Evolutionary conservation across 805 yeast species (phyloP).

Genomic region (Hagleromyces aurorensis): DNA sequence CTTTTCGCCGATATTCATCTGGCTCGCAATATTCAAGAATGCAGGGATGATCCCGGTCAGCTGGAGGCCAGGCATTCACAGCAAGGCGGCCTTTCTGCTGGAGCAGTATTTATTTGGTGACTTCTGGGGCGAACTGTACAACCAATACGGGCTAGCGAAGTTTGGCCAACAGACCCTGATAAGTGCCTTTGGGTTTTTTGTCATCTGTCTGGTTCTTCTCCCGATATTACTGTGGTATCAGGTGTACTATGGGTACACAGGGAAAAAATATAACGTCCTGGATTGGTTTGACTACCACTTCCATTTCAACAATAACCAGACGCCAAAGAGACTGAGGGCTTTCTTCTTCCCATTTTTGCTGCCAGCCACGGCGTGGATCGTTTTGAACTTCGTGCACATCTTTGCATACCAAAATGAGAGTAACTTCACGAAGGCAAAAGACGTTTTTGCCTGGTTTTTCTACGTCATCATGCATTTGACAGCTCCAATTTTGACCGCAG

Average conservation of each 20-base stretch:
- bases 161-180: slow-evolving; percentile 7
- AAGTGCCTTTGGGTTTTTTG: slow-evolving; percentile 13
- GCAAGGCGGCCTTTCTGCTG: slow-evolving; percentile 36
- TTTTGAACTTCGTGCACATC: slow-evolving; percentile 39
- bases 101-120: slow-evolving; percentile 28
- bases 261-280: slow-evolving; percentile 14
- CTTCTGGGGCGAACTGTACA: slow-evolving; percentile 23
- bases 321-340: slow-evolving; percentile 15
- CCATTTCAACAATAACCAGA: slow-evolving; percentile 13
- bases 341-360: slow-evolving; percentile 32
- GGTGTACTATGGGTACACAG: slow-evolving; percentile 19
- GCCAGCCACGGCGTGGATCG: slow-evolving; percentile 33
- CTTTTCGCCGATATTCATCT: slow-evolving; percentile 45
- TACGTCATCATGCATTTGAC: slow-evolving; percentile 56
- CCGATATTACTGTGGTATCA: slow-evolving; percentile 26
- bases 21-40: slow-evolving; percentile 51
- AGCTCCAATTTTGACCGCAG: slow-evolving; percentile 52
- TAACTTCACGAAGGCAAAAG: slow-evolving; percentile 39
- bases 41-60: slow-evolving; percentile 50
- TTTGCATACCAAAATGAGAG: slow-evolving; percentile 32
- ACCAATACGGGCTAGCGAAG: slow-evolving; percentile 11
- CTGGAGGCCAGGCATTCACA: slow-evolving; percentile 47
- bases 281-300: slow-evolving; percentile 22
- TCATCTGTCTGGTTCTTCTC: slow-evolving; percentile 9
- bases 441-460: slow-evolving; percentile 52